These are phyloP conservation scores for Rhododendron simsii DNA, from an alignment of 148 eudicot species.

Conservation along the genomic window DNA sequence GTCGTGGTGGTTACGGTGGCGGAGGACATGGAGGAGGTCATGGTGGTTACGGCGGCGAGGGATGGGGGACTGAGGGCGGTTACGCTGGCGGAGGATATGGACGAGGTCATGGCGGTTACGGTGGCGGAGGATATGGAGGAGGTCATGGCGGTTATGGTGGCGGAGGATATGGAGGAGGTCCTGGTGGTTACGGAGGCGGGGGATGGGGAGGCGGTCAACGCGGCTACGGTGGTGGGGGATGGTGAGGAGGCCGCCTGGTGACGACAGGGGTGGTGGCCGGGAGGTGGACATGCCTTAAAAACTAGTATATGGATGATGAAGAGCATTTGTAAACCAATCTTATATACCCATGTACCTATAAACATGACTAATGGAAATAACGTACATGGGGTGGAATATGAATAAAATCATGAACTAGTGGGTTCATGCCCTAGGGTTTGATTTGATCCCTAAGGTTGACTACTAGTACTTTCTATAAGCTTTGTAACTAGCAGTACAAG, in stretches of 20 bases:
- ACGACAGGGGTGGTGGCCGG: background rate
- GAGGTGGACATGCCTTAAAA: background rate
- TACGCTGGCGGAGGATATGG: background rate
- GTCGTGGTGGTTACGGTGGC: background rate
- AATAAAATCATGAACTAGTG: background rate
- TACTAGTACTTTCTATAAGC: background rate
- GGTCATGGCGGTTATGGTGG: background rate
- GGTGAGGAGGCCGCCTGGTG: background rate
- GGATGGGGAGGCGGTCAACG: background rate
- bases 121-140: background rate
- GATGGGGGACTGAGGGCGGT: too few relatives aligned
- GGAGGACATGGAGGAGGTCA: background rate
- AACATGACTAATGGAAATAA: background rate
- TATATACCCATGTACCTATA: background rate
- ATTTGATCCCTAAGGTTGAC: background rate
- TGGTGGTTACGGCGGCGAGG: too few relatives aligned
- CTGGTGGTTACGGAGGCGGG: background rate
- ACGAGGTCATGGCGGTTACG: background rate
- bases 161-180: background rate
- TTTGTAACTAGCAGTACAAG: too few relatives aligned
- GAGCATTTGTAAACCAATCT: background rate
- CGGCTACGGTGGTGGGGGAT: background rate
- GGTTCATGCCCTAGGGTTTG: background rate
- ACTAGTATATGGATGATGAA: background rate
- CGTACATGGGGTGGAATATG: background rate